Conservation (phyloP, 2,329 filamentous ascomycete genomes). For the Nigrospora sphaerica region DNA sequence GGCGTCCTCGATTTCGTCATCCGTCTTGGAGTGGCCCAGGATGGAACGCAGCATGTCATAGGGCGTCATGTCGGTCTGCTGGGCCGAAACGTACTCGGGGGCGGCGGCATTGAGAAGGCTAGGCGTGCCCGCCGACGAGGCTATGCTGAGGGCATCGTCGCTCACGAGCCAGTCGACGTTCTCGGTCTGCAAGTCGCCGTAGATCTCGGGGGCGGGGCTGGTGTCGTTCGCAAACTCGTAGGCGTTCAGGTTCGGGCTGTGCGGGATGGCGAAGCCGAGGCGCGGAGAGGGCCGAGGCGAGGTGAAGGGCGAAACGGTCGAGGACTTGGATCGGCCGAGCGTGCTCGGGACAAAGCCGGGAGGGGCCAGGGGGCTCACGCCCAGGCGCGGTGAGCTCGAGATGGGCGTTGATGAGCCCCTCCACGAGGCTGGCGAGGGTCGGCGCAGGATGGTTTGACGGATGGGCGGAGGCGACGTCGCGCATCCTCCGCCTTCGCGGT, state of each 20-base stretch:
- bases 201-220: slow-evolving; percentile 74
- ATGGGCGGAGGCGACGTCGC: slow-evolving; percentile 74
- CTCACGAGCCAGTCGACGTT: slow-evolving; percentile 97
- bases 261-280: slow-evolving; percentile 85
- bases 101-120: slow-evolving; percentile 72
- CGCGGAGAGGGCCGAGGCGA: slow-evolving; percentile 90
- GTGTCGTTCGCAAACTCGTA: slow-evolving; percentile 88
- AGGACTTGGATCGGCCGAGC: slow-evolving; percentile 71
- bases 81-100: slow-evolving; percentile 64
- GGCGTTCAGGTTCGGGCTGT: slow-evolving; percentile 88
- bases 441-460: slow-evolving; percentile 82
- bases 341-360: slow-evolving; percentile 72
- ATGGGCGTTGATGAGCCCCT: slow-evolving; percentile 75
- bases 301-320: slow-evolving; percentile 80
- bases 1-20: slow-evolving; percentile 91
- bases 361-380: slow-evolving; percentile 75
- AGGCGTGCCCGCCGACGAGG: slow-evolving; percentile 63
- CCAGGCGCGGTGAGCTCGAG: slow-evolving; percentile 73
- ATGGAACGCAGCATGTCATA: slow-evolving; percentile 98
- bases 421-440: slow-evolving; percentile 91
- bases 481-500: slow-evolving; percentile 58
- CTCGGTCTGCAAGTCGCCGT: slow-evolving; percentile 85
- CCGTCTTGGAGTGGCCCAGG: slow-evolving; percentile 77
- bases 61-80: slow-evolving; percentile 87
- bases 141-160: slow-evolving; percentile 73